Evolutionary conservation across 2,329 filamentous ascomycete genomes (phyloP), one percentile per base, ranked within the genome.

Genomic region (Orbilia quercus): DNA sequence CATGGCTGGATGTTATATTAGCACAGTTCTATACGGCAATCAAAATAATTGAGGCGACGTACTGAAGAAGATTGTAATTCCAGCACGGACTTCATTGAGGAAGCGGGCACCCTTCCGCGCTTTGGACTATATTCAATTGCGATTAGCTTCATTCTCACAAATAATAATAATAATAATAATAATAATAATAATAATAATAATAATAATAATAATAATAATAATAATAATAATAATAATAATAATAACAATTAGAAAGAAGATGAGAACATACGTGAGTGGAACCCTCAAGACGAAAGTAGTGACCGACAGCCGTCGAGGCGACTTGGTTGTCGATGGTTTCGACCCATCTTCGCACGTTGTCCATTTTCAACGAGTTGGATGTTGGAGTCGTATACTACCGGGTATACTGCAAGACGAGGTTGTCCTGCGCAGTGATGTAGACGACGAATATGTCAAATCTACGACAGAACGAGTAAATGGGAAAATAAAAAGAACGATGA

Each of bases 61-160:
- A 64, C 55, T 59, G 22, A 77, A 77, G 72, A 75, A 78, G 16
- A 90, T 92, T 23, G 91, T 91, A 38, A 96, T 82, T 51, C 92
- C 92, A 70, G 90, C 92, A 74, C 92, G 89, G 60, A 96, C 84
- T 82, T 96, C 92, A 53, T 91, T 96, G 78, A 91, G 87, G 83
- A 96, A 96, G 77, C 85, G 85, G 31, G 91, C 89, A 20, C 89
- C 89, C 79, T 91, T 89, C 59, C 91, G 87, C 80, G 91, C 89
- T 77, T 84, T 86, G 75, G 85, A 86, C 69, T 73, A 89, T 91
- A 16, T n/a, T n/a, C 36, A 40, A 14, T 16, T 14, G n/a, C 4
- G 14, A 40, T 40, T 40, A 40, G 36, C 5, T 40, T 4, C 6
- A 4, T 3, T 40, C n/a, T 40, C 12, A 40, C 12, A 14, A 40